Evolutionary conservation across 768 basidiomycete genomes (phyloP).

Genomic region (Pulveroboletus sp.): DNA sequence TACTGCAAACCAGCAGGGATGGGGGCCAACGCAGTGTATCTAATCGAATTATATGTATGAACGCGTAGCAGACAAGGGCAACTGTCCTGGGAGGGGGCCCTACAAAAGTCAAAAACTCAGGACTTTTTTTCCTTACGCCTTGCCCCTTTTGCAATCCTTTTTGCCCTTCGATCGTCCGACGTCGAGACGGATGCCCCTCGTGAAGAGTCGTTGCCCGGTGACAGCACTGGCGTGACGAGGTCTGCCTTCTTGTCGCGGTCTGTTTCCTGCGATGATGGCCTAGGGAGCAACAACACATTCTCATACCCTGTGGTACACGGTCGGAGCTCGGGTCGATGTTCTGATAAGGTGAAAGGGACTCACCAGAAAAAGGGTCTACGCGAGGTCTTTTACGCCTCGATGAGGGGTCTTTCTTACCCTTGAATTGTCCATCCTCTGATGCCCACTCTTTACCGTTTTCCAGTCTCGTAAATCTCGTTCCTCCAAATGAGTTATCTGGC

Average conservation of each 20-base stretch:
- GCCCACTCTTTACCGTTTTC: slow-evolving; percentile 38
- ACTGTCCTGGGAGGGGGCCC: neutral
- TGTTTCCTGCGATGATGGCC: neutral
- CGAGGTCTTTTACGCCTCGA: slow-evolving; percentile 47
- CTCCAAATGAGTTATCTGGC: neutral
- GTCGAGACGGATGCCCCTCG: slow-evolving; percentile 20
- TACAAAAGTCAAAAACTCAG: slow-evolving; percentile 8
- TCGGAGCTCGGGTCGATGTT: neutral
- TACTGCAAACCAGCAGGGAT: slow-evolving; percentile 7
- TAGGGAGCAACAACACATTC: slow-evolving; percentile 11
- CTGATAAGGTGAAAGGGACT: neutral
- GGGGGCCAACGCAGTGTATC: slow-evolving; percentile 8
- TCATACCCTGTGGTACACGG: slow-evolving; percentile 28
- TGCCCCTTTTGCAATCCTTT: slow-evolving; percentile 32
- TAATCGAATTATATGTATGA: slow-evolving; percentile 14
- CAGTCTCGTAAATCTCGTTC: neutral
- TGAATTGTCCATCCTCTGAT: slow-evolving; percentile 20
- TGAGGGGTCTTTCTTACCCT: slow-evolving; percentile 10
- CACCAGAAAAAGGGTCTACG: slow-evolving; percentile 68
- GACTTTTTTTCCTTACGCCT: slow-evolving; percentile 31
- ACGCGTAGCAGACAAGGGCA: neutral
- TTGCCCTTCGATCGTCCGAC: slow-evolving; percentile 21
- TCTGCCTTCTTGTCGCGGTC: slow-evolving; percentile 11
- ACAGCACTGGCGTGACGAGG: neutral
- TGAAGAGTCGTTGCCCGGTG: slow-evolving; percentile 5